Base-by-base conservation (phyloP, 2,329 filamentous ascomycete species). In the Aspergillus sp. region DNA sequence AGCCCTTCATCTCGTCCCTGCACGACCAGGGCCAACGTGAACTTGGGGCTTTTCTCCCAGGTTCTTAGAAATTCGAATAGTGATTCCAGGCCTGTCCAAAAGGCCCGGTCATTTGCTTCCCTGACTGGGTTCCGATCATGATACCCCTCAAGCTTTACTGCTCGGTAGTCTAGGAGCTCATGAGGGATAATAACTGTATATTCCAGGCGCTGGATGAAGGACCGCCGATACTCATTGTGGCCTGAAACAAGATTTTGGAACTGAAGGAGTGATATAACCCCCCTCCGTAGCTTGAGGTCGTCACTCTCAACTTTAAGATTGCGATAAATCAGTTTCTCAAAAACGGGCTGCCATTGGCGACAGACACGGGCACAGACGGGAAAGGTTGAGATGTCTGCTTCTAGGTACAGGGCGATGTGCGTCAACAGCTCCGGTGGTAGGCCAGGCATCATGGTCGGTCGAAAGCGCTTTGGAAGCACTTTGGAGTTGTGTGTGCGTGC, bases 321-420 rank as follows among this genome's bases (percentile, higher is more conserved):
- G 20, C 41, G 48, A 56, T 61, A 63, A 20, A 62, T 44, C n/a
- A 63, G 15, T n/a, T 50, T 30, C 27, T 62, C 59, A 41, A 62
- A 59, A 0, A 50, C 51, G 9, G 41, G 44, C 50, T 62, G 49
- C 62, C 57, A 64, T 56, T 54, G 37, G 24, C 56, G 61, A 46
- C 59, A 63, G 45, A 64, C 61, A 6, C 53, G 37, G 6, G 45
- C 37, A 27, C 39, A 50, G 7, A 9, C 44, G 19, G 20, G 19
- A 34, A 53, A 13, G 30, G 51, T 30, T 39, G 30, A 17, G 20
- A 0, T n/a, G 33, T 53, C 30, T 11, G 39, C 3, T 15, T 46
- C 17, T 7, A 53, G 51, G 20, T 53, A 53, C n/a, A 22, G 17
- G 19, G 33, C 42, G 19, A 46, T 53, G 5, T 39, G 19, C 33